Conservation (phyloP, 768 basidiomycete genomes). For the Suillus subaureus region DNA sequence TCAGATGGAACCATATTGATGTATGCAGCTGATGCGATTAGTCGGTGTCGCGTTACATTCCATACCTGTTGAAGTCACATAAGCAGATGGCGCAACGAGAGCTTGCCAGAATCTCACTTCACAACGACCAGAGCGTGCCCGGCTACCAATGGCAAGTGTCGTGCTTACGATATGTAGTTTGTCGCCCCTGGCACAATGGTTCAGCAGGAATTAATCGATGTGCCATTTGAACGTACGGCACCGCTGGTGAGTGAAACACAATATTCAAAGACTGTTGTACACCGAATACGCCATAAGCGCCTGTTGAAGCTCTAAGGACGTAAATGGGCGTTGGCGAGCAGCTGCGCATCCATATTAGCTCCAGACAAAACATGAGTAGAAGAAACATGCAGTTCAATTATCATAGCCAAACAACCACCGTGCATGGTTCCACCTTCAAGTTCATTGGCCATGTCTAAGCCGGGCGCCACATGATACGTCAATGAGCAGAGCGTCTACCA, state of each 20-base stretch:
- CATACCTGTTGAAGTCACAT: conserved; percentile 46
- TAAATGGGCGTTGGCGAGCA: conserved; percentile 44
- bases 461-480: background rate
- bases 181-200: conserved; percentile 41
- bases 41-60: conserved; percentile 52
- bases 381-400: conserved; percentile 49
- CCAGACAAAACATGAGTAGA: background rate
- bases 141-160: conserved; percentile 50
- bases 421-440: conserved; percentile 35
- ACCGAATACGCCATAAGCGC: conserved; percentile 24
- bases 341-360: conserved; percentile 28
- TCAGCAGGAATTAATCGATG: background rate
- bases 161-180: conserved; percentile 53
- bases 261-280: conserved; percentile 51
- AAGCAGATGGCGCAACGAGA: background rate
- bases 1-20: conserved; percentile 54
- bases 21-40: conserved; percentile 57
- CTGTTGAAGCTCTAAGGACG: conserved; percentile 37
- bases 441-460: conserved; percentile 47
- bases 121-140: conserved; percentile 49
- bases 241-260: conserved; percentile 45
- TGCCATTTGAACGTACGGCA: conserved; percentile 32
- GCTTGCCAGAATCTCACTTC: conserved; percentile 40
- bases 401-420: conserved; percentile 42
- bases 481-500: background rate